phyloP scores from a whole-genome alignment of 371 early-diverging fungal genomes.

The Catenaria anguillulae region DNA sequence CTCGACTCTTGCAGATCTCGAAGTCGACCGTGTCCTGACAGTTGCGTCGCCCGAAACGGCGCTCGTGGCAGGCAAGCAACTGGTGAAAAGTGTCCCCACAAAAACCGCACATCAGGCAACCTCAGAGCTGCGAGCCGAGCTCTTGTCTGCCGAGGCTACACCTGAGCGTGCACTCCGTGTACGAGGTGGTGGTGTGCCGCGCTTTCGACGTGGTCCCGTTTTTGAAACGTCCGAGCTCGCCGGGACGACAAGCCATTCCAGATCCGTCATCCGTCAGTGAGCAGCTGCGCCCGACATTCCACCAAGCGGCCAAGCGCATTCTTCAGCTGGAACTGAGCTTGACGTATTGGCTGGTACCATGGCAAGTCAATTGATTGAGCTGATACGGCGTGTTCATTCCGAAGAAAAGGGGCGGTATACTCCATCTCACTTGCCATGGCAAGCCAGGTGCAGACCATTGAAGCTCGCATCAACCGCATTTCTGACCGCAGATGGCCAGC shows the following conservation, averaged over 20 bases:
- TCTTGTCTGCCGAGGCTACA: not conserved
- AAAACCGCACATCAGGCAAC: slow-evolving; percentile 6
- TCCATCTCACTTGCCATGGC: not conserved
- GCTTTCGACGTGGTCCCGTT: not conserved
- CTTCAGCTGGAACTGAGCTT: not conserved
- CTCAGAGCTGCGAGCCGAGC: not conserved
- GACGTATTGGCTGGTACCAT: not conserved
- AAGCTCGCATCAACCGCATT: no score
- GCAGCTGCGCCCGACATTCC: no score
- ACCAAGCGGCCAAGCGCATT: no score
- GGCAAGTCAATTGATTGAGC: not conserved
- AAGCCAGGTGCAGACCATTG: not conserved
- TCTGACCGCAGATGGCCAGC: no score
- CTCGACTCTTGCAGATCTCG: not conserved
- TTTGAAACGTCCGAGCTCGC: not conserved
- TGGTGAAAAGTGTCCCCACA: slow-evolving; percentile 9
- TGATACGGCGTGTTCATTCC: not conserved
- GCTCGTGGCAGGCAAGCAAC: not conserved
- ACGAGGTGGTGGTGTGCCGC: not conserved
- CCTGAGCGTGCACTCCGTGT: not conserved
- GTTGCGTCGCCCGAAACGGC: slow-evolving; percentile 7
- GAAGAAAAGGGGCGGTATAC: not conserved
- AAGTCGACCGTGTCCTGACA: slow-evolving; percentile 4
- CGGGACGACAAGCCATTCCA: not conserved
- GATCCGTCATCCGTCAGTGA: no score